A percentile compares a stretch with the other conserved stretches of the same genome.
Evolutionary conservation across 148 eudicot genomes (phyloP).

Genomic region (Vaccinium darrowii): DNA sequence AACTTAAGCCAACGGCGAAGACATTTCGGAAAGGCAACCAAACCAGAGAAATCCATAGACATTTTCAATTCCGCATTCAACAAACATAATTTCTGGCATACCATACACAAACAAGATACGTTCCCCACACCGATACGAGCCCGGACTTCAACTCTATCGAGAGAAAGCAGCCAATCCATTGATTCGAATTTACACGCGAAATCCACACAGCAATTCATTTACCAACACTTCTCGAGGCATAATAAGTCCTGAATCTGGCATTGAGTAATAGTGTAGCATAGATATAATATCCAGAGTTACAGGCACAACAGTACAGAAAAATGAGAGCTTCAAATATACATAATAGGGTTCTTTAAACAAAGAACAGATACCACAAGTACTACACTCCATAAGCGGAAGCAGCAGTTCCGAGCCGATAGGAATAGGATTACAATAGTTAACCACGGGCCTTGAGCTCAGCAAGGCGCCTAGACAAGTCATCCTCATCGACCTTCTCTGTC

Average conservation of each 20-base stretch:
- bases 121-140: not conserved
- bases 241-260: not conserved
- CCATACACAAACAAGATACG: not conserved
- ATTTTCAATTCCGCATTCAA: not conserved
- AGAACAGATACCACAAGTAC: not conserved
- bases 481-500: slow-evolving; percentile 58
- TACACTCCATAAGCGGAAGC: not conserved
- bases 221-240: not conserved
- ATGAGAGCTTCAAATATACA: not conserved
- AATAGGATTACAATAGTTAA: slow-evolving; percentile 14
- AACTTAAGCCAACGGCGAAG: not conserved
- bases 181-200: not conserved
- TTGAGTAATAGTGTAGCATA: not conserved
- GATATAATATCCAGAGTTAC: not conserved
- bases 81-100: not conserved
- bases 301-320: not conserved
- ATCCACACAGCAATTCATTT: not conserved
- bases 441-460: slow-evolving; percentile 80
- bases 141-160: not conserved
- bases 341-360: not conserved
- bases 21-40: not conserved
- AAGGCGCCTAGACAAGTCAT: slow-evolving; percentile 66
- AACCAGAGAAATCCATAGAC: not conserved
- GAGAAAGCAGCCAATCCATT: not conserved
- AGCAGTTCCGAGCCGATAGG: not conserved